Conservation (phyloP, 345 rosid genomes). For the Camelina neglecta region DNA sequence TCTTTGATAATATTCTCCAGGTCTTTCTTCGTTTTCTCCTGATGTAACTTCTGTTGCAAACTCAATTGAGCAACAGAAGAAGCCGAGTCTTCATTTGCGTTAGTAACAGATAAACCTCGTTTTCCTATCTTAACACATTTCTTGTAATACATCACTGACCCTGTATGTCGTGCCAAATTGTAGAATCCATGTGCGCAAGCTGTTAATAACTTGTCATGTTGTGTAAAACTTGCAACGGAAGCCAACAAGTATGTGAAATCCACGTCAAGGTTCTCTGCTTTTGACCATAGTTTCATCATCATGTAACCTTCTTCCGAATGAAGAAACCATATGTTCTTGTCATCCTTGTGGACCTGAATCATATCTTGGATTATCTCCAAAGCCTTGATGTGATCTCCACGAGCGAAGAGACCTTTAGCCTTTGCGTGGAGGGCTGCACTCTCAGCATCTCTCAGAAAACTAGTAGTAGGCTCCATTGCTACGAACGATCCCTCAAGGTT, state of each 20-base stretch:
- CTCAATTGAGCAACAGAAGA: neutral
- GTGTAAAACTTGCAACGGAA: neutral
- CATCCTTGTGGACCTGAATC: neutral
- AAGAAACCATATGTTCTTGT: neutral
- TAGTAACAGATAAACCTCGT: neutral
- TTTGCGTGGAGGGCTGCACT: neutral
- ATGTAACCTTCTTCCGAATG: neutral
- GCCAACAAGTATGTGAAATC: slow-evolving; percentile 3
- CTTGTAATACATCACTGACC: slow-evolving; percentile 27
- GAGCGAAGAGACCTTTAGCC: neutral
- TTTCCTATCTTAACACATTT: neutral
- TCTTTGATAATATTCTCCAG: neutral
- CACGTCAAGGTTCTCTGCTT: neutral
- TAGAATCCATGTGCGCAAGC: neutral
- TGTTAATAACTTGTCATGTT: neutral
- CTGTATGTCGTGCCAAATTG: neutral
- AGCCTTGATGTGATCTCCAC: slow-evolving; percentile 17
- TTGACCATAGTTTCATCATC: neutral
- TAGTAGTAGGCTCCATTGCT: neutral
- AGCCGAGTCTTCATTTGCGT: neutral
- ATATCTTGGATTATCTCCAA: slow-evolving; percentile 15
- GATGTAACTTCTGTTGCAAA: neutral
- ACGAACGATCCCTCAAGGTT: neutral
- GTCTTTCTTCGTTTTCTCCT: neutral
- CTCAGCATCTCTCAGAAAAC: neutral